Conservation (phyloP, 2,329 filamentous ascomycete species). For the Nigrospora oryzae region DNA sequence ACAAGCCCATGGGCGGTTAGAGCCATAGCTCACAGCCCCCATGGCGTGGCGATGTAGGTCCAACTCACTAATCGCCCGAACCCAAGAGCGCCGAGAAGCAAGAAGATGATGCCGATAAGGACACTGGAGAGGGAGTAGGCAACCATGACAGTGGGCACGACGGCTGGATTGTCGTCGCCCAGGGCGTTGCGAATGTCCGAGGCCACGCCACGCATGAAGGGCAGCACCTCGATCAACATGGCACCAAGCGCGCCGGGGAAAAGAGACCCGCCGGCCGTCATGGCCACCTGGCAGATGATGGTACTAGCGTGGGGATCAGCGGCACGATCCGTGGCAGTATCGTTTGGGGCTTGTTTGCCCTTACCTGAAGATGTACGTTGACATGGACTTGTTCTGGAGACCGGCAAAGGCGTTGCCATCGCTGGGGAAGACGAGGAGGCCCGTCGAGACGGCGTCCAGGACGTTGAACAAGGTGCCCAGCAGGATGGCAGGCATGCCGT, state of each 20-base stretch:
- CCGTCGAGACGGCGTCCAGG: background rate
- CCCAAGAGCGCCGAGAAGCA: background rate
- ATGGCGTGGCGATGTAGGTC: background rate
- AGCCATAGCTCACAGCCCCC: background rate
- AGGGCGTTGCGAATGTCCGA: background rate
- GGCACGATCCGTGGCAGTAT: no score
- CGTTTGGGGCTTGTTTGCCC: background rate
- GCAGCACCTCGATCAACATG: background rate
- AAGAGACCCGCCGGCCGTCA: background rate
- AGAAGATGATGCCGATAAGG: background rate
- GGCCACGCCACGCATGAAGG: background rate
- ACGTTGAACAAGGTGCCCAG: background rate
- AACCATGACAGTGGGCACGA: background rate
- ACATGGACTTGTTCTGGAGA: background rate
- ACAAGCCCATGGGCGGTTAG: background rate
- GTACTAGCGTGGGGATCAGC: background rate
- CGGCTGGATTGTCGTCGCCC: background rate
- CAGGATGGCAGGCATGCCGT: background rate
- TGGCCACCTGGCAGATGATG: background rate
- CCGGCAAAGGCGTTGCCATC: background rate
- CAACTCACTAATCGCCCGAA: background rate
- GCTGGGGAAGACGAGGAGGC: background rate
- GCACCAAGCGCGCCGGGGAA: background rate
- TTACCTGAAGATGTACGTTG: background rate
- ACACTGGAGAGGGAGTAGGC: background rate